Evolutionary conservation across 2,329 filamentous ascomycete genomes (phyloP), one percentile per base, ranked within the genome.

Genomic region (Colletotrichum tropicicola): DNA sequence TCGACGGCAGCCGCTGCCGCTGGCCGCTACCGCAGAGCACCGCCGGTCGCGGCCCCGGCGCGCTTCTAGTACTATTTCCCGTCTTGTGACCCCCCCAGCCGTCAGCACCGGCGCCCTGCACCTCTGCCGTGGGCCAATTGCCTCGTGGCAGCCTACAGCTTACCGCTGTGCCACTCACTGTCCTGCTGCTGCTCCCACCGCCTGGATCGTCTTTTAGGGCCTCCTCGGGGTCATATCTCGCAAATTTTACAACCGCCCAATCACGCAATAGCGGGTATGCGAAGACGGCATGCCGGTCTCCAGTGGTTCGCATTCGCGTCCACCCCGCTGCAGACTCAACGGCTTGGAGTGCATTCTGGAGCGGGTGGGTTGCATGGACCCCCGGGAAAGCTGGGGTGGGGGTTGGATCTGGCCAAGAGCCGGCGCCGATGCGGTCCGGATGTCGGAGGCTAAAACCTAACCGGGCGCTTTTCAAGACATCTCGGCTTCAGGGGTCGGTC

Each of bases 261-360:
- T 62, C 62, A 65, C 57, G 57, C 57, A 56, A 62, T 62, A 56
- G 57, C 57, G 62, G 57, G 37, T 56, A 62, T 56, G 62, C 45
- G 25, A 56, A 55, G 62, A 30, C 57, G 32, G 32, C 32, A 35
- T 4, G 12, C 32, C 32, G 32, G 32, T 15, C 32, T 15, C 32
- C 32, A 35, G 32, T 15, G n/a, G 32, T 35, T 35, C 32, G 32
- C 32, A 35, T 35, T 35, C 13, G n/a, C n/a, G n/a, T n/a, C 32
- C 32, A 5, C 10, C n/a, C 30, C 30, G 10, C 28, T 30, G 10
- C 30, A 35, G 30, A 13, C 30, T 35, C 32, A n/a, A n/a, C n/a
- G n/a, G n/a, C n/a, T n/a, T 35, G 32, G 32, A 35, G 32, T 15
- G 32, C 32, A 35, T 12, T 35, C 32, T 35, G 32, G 12, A 35